Base-by-base conservation (phyloP, 352 stramenopile species). In the Pythium aphanidermatum region DNA sequence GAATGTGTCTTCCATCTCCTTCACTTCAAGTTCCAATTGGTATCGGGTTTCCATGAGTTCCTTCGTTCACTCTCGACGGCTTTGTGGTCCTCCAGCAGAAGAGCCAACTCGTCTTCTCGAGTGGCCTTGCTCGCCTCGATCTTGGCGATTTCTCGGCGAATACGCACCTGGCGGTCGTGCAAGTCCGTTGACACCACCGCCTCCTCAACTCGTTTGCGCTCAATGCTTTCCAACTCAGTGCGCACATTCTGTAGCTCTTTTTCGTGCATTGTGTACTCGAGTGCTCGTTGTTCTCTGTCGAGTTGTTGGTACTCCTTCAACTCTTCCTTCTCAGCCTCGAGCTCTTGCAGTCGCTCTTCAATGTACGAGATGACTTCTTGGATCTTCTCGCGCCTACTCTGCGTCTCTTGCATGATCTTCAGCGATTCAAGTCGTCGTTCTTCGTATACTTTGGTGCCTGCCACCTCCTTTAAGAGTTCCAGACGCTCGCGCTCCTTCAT, bases 301-400 rank as follows among this genome's bases (percentile, higher is more conserved):
- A 98, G 74, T 33, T 94, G 69, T 66, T 98, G 91, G 60, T 98
- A 99, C 46, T 86, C 76, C 37, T 78, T 74, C 7, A 98, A 74
- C 62, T 99, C 96, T 60, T 99, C 92, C 60, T 99, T 99, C 70
- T 99, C 97, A n/a, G 87, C 90, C 45, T 99, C 88, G 1, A 99
- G 74, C 73, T 99, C 96, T 11, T 61, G 44, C 11, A 99, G 58
- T 5, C 88, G 70, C 43, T 93, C 70, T 58, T 98, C 93, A 60
- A 98, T 98, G 58, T 98, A 98, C 37, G 60, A 56, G 17, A 98
- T 82, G 5, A 98, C 92, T 31, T 98, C 84, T 37, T 98, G 73
- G 46, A 99, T 98, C 65, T 99, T 98, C 3, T 97, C 83, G 30
- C 96, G 72, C 30, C 96, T 91, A 21, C 76, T 81, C 42, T 92